Evolutionary conservation across 2,329 filamentous ascomycete genomes (phyloP), one percentile per base, ranked within the genome.

Genomic region (Raffaelea deltoideospora): DNA sequence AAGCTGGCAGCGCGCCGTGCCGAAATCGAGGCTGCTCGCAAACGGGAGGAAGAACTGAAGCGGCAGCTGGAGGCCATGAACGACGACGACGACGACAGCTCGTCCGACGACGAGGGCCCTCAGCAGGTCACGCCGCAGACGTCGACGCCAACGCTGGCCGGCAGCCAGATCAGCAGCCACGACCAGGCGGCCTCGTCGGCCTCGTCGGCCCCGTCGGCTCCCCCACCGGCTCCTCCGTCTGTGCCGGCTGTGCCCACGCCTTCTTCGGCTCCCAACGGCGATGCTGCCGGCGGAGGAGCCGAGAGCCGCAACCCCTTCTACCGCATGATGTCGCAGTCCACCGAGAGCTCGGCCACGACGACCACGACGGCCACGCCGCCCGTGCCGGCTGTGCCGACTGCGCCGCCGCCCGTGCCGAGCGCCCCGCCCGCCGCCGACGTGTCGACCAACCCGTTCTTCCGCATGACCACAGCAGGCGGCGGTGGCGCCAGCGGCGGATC

Each of bases 391-490:
- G n/a, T n/a, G n/a, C 17, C 38, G 10, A 27, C 35, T 7, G 28
- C 28, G 10, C 27, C 36, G 10, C 29, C 36, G 15, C 52, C 64
- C 33, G 53, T 59, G 14, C 53, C 63, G 14, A 53, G 57, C 15
- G 55, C 56, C 19, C 54, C 53, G 21, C n/a, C n/a, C n/a, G 52
- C 54, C 33, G 58, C 70, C 24, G 68, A 77, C 33, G 67, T 72
- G 19, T 87, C 83, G n/a, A 96, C 84, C 10, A 98, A 98, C 53
- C 90, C 90, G 5, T 98, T 96, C 75, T 83, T 93, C 56, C 81
- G 86, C 39, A 74, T 93, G 53, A 75, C 80, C 5, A n/a, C n/a
- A n/a, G n/a, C n/a, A n/a, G n/a, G n/a, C n/a, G n/a, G n/a, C n/a
- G n/a, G n/a, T n/a, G n/a, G n/a, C n/a, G 73, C 80, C 47, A 70